phyloP scores from a whole-genome alignment of 768 basidiomycete genomes.

The Strobilomyces echinocephalus region DNA sequence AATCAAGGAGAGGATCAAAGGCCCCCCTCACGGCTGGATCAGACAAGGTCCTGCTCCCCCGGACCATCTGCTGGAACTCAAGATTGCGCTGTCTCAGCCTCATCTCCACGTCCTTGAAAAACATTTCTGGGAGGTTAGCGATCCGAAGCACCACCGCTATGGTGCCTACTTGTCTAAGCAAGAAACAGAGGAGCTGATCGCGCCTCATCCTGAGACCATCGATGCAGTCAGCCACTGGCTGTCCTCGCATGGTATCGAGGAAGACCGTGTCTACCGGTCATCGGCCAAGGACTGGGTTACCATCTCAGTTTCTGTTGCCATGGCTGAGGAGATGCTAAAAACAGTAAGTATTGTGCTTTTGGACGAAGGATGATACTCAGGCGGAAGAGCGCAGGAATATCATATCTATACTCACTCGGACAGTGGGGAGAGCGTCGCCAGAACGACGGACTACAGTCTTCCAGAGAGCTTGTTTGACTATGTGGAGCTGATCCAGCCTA shows the following conservation, averaged over 20 bases:
- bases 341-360: slow-evolving; percentile 42
- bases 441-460: slow-evolving; percentile 67
- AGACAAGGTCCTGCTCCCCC: slow-evolving; percentile 39
- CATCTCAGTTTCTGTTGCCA: slow-evolving; percentile 51
- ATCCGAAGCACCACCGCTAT: slow-evolving; percentile 51
- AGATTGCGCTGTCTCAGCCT: slow-evolving; percentile 53
- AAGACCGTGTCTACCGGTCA: slow-evolving; percentile 47
- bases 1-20: slow-evolving; percentile 47
- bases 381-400: not conserved
- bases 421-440: slow-evolving; percentile 51
- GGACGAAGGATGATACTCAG: not conserved
- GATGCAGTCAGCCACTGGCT: slow-evolving; percentile 60
- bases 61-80: slow-evolving; percentile 47
- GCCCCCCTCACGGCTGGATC: slow-evolving; percentile 47
- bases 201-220: slow-evolving; percentile 52
- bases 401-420: slow-evolving; percentile 32
- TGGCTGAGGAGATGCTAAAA: slow-evolving; percentile 71
- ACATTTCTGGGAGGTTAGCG: slow-evolving; percentile 53
- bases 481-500: slow-evolving; percentile 67
- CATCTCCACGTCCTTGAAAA: slow-evolving; percentile 47
- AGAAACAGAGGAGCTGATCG: slow-evolving; percentile 57
- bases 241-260: slow-evolving; percentile 46
- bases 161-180: slow-evolving; percentile 58
- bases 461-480: slow-evolving; percentile 55
- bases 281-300: slow-evolving; percentile 69